Base-by-base conservation (phyloP, 2,329 filamentous ascomycete species). In the Magnaporthiopsis incrustans region DNA sequence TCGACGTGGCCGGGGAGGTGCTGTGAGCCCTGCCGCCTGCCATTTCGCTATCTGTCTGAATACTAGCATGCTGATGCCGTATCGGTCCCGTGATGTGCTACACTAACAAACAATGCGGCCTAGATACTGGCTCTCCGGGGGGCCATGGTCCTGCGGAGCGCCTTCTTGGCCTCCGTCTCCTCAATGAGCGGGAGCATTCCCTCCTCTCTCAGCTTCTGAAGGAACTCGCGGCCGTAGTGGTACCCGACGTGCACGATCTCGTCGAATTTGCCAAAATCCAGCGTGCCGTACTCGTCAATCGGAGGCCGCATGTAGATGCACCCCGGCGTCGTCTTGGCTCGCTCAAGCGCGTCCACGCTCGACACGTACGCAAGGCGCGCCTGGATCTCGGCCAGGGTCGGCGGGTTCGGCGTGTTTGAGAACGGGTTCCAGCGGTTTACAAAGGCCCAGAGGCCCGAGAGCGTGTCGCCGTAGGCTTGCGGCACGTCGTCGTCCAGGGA, bases 381-480 rank as follows among this genome's bases (percentile, higher is more conserved):
- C 78, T 99, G 96, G 67, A 99, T 99, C 76, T 99, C 95, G 0
- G 92, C 92, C 14, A 99, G 80, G 0, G 95, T 98, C 0, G 95
- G 95, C 10, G 95, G 95, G 70, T 99, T 99, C 0, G 95, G 90
- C 66, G 88, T 87, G 1, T 85, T 82, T 0, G 91, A 96, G 74
- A 99, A 93, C 0, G 95, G 94, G 70, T 99, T 99, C 95, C 95
- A 99, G 59, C 96, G 86, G 74, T 99, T 99, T 71, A 94, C 78
- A 59, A 96, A 89, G 0, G 94, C 91, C 96, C 96, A 99, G 74
- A 96, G 88, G 1, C 95, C 95, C 0, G 93, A 97, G 0, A 99
- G 83, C 0, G 92, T 94, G 78, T 99, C 95, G 63, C 96, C 95
- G 72, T 96, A 99, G 1, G 85, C 84, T 75, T 99, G 96, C 0